A percentile compares a stretch with the other conserved stretches of the same genome.
These are phyloP conservation scores for Oryza meridionalis DNA, from an alignment of 176 grass and related monocot species.

Conservation along the genomic window DNA sequence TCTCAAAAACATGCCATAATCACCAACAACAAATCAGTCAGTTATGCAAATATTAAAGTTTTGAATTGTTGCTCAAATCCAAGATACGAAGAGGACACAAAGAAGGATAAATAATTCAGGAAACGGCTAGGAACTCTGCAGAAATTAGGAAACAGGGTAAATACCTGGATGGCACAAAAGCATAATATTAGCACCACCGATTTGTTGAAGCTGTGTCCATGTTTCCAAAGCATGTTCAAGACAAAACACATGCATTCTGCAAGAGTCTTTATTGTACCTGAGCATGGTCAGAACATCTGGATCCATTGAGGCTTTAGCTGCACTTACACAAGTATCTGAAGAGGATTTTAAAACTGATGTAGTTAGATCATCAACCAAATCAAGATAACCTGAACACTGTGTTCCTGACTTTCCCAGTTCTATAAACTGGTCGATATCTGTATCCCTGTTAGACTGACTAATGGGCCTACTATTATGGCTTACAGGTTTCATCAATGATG, in stretches of 20 bases:
- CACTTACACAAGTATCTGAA: constrained; percentile 39
- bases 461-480: constrained; percentile 33
- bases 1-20: constrained; percentile 1
- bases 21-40: constrained; percentile 16
- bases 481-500: constrained; percentile 26
- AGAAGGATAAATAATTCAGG: constrained; percentile 21
- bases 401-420: constrained; percentile 35
- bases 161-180: constrained; percentile 95
- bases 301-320: constrained; percentile 45
- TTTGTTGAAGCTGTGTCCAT: constrained; percentile 76
- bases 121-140: constrained; percentile 23
- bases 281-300: constrained; percentile 54
- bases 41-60: constrained; percentile 18
- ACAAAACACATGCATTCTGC: constrained; percentile 98
- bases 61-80: background rate
- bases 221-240: constrained; percentile 95
- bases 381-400: constrained; percentile 39
- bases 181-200: constrained; percentile 91
- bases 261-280: constrained; percentile 77
- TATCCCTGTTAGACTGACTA: constrained; percentile 36
- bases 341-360: constrained; percentile 36
- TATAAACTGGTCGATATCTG: constrained; percentile 40
- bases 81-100: constrained; percentile 16
- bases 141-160: constrained; percentile 34
- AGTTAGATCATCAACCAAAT: constrained; percentile 37